Percentiles rank a stretch among this genome's conserved stretches.
Conservation (phyloP, 1,139 yeast species). For the Taphrina populina region DNA sequence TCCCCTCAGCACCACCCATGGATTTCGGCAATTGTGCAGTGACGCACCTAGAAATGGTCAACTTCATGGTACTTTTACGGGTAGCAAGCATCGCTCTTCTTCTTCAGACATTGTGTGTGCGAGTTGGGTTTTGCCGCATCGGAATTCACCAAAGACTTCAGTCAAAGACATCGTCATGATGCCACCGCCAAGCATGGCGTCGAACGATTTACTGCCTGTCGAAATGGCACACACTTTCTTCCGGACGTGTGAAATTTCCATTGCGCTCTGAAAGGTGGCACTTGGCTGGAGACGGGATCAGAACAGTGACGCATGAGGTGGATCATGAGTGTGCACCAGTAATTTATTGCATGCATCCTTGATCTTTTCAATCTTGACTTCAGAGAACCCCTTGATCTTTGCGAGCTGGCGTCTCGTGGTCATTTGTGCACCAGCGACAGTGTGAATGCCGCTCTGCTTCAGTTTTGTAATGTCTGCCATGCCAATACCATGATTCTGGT, state of each 20-base stretch:
- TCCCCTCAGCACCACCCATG: conserved; percentile 63
- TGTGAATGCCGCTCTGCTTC: conserved; percentile 55
- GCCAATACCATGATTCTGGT: conserved; percentile 47
- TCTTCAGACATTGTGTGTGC: conserved; percentile 8
- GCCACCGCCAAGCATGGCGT: conserved; percentile 55
- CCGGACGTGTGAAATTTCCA: conserved; percentile 54
- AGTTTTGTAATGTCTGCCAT: conserved; percentile 59
- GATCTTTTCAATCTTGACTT: conserved; percentile 60
- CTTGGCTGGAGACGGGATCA: conserved; percentile 39
- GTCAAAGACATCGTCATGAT: conserved; percentile 61
- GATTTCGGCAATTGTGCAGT: conserved; percentile 57
- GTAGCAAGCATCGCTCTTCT: too few species aligned
- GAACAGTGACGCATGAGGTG: neutral
- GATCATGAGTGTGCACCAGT: conserved; percentile 41
- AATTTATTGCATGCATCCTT: conserved; percentile 61
- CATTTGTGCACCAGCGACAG: conserved; percentile 51
- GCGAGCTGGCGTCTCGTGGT: conserved; percentile 48
- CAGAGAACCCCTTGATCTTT: conserved; percentile 59
- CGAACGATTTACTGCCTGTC: conserved; percentile 58
- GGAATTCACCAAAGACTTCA: conserved; percentile 63
- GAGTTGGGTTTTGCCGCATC: conserved; percentile 41
- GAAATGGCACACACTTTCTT: conserved; percentile 52
- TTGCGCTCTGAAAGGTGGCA: conserved; percentile 59
- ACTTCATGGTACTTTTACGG: conserved; percentile 59
- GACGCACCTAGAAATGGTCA: conserved; percentile 61